These are phyloP conservation scores for Arctium minus DNA, from an alignment of 129 eudicot genomes.

Conservation along the genomic window DNA sequence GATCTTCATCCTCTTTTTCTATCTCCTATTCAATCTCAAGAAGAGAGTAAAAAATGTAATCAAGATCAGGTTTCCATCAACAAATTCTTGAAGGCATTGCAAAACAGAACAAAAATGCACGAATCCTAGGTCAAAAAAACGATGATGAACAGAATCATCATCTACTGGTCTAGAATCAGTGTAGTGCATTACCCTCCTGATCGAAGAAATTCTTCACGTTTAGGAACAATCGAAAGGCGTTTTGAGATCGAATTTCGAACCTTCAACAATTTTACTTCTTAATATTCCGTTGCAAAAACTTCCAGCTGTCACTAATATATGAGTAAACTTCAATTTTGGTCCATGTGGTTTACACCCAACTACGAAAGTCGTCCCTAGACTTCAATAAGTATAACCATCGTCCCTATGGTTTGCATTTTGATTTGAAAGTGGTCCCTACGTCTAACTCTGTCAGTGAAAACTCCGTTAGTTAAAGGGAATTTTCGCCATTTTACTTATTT, in stretches of 20 bases:
- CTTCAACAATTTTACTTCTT: neutral
- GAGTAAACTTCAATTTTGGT: too few species aligned
- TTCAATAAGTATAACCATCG: too few species aligned
- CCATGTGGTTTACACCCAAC: too few species aligned
- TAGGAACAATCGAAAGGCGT: constrained; percentile 13
- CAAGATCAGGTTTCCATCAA: neutral
- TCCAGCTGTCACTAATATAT: too few species aligned
- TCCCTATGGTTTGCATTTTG: too few species aligned
- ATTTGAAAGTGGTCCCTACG: too few species aligned
- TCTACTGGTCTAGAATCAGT: neutral
- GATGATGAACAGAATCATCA: neutral
- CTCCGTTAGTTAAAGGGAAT: too few species aligned
- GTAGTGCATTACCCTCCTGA: constrained; percentile 16
- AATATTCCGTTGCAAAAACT: too few species aligned
- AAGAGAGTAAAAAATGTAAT: neutral
- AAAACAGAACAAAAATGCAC: neutral
- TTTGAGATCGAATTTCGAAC: constrained; percentile 21
- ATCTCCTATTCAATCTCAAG: constrained; percentile 4
- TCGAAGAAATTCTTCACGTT: constrained; percentile 18
- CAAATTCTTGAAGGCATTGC: neutral
- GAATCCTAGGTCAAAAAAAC: neutral
- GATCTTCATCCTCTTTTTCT: constrained; percentile 67
- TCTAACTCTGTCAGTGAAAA: too few species aligned
- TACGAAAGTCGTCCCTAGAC: too few species aligned
- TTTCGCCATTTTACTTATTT: too few species aligned